A percentile compares a stretch with the other conserved stretches of the same genome.
Evolutionary conservation across 495 filamentous ascomycete genomes (phyloP).

Genomic region (Penicillium odoratum): DNA sequence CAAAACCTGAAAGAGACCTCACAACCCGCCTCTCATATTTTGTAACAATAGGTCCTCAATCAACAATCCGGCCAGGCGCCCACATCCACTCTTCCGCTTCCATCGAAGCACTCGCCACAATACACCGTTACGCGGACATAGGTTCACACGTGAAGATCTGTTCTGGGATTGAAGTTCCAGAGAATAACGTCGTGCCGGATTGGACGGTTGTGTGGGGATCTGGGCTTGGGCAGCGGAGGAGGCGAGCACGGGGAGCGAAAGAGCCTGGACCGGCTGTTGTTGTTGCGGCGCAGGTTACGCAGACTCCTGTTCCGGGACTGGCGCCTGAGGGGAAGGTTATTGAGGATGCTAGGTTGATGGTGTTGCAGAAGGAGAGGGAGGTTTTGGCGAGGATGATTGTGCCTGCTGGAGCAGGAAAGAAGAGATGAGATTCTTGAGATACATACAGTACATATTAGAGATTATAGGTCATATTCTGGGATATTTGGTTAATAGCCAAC

Average conservation of each 20-base stretch:
- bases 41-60: slow-evolving; percentile 36
- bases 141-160: slow-evolving; percentile 46
- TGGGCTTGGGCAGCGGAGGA: slow-evolving; percentile 36
- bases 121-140: slow-evolving; percentile 33
- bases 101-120: slow-evolving; percentile 36
- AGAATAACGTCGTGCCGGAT: slow-evolving; percentile 29
- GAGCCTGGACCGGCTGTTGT: slow-evolving; percentile 24
- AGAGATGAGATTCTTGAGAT: slow-evolving; percentile 24
- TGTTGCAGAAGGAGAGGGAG: slow-evolving; percentile 46
- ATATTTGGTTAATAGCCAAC: too few relatives aligned
- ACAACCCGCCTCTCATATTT: slow-evolving; percentile 37
- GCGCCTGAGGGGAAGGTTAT: slow-evolving; percentile 37
- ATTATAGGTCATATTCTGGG: background rate
- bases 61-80: slow-evolving; percentile 35
- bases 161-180: slow-evolving; percentile 35
- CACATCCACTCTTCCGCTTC: slow-evolving; percentile 35
- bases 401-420: slow-evolving; percentile 29
- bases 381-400: slow-evolving; percentile 40
- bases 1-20: slow-evolving; percentile 3
- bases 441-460: background rate
- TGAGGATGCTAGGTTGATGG: slow-evolving; percentile 49
- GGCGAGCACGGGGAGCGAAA: slow-evolving; percentile 29
- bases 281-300: slow-evolving; percentile 21
- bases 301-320: slow-evolving; percentile 21
- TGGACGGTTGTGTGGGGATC: slow-evolving; percentile 49